A percentile compares a stretch with the other conserved stretches of the same genome.
phyloP scores from a whole-genome alignment of 257 asterid genomes.

The Solanum bulbocastanum region DNA sequence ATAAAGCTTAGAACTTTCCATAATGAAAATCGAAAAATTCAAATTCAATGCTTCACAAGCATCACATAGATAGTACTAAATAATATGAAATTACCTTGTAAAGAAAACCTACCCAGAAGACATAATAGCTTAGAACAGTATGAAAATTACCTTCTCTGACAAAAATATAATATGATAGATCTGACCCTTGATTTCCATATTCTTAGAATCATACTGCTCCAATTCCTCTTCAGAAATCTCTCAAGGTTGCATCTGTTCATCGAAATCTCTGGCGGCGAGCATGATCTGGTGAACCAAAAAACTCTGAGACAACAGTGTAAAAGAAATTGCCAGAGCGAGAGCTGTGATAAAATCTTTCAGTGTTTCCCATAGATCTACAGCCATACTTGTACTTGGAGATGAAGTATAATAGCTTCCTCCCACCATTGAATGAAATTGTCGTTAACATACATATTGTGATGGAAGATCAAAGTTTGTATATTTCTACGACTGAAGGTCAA shows the following conservation, averaged over 20 bases:
- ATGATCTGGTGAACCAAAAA: conserved; percentile 43
- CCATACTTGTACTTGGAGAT: conserved; percentile 24
- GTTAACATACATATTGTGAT: not conserved
- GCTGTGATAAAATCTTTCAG: conserved; percentile 33
- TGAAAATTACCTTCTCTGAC: conserved; percentile 54
- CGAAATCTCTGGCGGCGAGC: conserved; percentile 14
- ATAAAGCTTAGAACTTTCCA: not conserved
- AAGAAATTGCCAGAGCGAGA: not conserved
- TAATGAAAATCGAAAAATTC: not conserved
- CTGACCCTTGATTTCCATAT: conserved; percentile 30
- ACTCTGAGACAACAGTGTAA: conserved; percentile 26
- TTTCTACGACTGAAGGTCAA: too few species aligned
- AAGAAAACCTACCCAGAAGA: not conserved
- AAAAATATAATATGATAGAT: conserved; percentile 75
- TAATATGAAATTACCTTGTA: too few species aligned
- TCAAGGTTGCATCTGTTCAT: conserved; percentile 73
- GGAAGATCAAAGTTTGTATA: too few species aligned
- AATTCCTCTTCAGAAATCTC: conserved; percentile 43
- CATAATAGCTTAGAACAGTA: not conserved
- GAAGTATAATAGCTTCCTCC: not conserved
- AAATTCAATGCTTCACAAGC: not conserved
- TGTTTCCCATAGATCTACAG: conserved; percentile 55
- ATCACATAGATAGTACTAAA: not conserved
- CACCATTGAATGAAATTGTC: not conserved
- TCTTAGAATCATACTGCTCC: conserved; percentile 22